Evolutionary conservation across 306 rosid species (phyloP).

Genomic region (Sophora flavescens): DNA sequence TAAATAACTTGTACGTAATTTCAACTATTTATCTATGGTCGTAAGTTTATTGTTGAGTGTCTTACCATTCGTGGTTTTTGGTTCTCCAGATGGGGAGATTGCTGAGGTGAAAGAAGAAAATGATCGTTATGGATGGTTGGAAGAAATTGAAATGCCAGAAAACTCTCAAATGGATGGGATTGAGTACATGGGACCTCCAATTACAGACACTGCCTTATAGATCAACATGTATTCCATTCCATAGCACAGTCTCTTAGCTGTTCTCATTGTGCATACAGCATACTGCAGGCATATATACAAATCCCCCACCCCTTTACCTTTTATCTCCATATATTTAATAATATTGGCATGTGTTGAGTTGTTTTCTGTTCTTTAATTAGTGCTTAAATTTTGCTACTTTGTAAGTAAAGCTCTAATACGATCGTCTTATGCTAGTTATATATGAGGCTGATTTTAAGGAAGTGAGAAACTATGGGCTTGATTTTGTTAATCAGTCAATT

Average conservation of each 20-base stretch:
- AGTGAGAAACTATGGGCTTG: conserved; percentile 23
- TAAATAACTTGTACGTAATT: no score
- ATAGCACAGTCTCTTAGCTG: conserved; percentile 19
- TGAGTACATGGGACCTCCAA: conserved; percentile 68
- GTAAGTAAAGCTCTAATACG: neutral
- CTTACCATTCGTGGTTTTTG: neutral
- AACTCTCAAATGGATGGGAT: conserved; percentile 63
- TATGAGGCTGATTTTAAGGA: neutral
- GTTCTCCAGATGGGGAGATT: conserved; percentile 49
- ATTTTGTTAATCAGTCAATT: neutral
- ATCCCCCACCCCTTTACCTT: neutral
- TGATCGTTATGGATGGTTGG: conserved; percentile 61
- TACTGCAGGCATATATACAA: conserved; percentile 7
- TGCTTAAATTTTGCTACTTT: neutral
- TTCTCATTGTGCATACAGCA: conserved; percentile 32
- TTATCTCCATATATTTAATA: neutral
- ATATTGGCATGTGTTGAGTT: conserved; percentile 31
- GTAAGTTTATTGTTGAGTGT: neutral
- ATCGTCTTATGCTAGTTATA: neutral
- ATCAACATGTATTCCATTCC: conserved; percentile 7
- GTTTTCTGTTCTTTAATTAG: conserved; percentile 10
- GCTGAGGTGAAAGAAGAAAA: conserved; percentile 40
- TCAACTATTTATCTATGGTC: no score
- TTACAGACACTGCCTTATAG: conserved; percentile 45
- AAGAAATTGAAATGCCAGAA: conserved; percentile 75